Evolutionary conservation across 345 rosid genomes (phyloP).

Genomic region (Dovyalis caffra): DNA sequence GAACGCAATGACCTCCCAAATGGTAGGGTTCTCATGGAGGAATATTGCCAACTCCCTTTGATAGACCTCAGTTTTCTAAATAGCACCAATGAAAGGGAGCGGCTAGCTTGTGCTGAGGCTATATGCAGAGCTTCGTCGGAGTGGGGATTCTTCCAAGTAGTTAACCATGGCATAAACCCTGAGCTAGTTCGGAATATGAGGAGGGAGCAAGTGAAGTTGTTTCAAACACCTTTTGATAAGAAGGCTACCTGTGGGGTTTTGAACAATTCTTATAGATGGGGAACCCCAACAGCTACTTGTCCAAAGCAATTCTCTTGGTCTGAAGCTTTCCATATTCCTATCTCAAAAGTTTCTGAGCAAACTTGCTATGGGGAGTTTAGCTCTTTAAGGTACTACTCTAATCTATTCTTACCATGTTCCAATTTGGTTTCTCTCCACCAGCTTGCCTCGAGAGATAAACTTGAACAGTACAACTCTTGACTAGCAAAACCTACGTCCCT

Average conservation of each 20-base stretch:
- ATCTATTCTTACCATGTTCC: neutral
- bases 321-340: conserved; percentile 68
- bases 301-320: conserved; percentile 61
- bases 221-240: conserved; percentile 40
- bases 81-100: conserved; percentile 23
- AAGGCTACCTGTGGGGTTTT: conserved; percentile 44
- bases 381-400: conserved; percentile 37
- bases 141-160: conserved; percentile 77
- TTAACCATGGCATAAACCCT: conserved; percentile 54
- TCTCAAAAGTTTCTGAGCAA: conserved; percentile 41
- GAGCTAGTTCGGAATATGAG: conserved; percentile 46
- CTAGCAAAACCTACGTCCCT: neutral
- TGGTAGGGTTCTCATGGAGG: conserved; percentile 13
- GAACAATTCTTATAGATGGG: conserved; percentile 67
- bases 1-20: neutral
- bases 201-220: conserved; percentile 46
- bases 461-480: neutral
- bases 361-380: conserved; percentile 46
- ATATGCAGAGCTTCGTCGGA: conserved; percentile 51
- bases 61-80: conserved; percentile 44
- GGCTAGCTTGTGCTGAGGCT: conserved; percentile 32
- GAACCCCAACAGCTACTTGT: conserved; percentile 45
- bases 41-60: conserved; percentile 51
- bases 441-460: neutral
- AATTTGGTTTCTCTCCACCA: neutral